Conservation (phyloP, 768 basidiomycete species). For the Russula lepida region DNA sequence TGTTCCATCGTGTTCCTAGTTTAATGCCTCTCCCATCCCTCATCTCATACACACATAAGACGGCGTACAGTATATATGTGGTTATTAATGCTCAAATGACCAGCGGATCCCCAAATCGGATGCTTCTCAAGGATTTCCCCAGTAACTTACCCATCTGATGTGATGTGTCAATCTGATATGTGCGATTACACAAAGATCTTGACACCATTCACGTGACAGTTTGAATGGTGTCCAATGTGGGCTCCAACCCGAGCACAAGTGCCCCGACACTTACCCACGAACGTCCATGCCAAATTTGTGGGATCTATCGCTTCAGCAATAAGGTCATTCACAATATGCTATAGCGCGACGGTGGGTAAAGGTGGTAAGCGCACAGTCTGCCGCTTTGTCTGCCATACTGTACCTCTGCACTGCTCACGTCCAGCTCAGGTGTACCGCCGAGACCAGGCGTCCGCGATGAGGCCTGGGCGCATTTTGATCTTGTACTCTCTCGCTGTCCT, state of each 20-base stretch:
- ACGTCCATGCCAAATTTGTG: slow-evolving; percentile 70
- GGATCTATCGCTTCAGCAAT: slow-evolving; percentile 81
- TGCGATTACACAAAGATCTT: too few relatives aligned
- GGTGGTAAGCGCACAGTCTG: slow-evolving; percentile 85
- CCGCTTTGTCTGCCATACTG: slow-evolving; percentile 73
- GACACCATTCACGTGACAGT: too few relatives aligned
- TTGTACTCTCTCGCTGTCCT: slow-evolving; percentile 79
- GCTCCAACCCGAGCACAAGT: slow-evolving; percentile 37
- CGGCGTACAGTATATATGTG: too few relatives aligned
- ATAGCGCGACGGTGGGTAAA: slow-evolving; percentile 67
- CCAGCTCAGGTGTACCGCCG: slow-evolving; percentile 39
- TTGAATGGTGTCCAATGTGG: slow-evolving; percentile 25
- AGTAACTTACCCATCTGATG: too few relatives aligned
- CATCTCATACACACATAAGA: too few relatives aligned
- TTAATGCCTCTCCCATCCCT: too few relatives aligned
- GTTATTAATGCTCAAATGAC: too few relatives aligned
- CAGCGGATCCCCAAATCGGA: too few relatives aligned
- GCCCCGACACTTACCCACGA: slow-evolving; percentile 41
- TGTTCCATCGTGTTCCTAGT: too few relatives aligned
- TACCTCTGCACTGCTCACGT: slow-evolving; percentile 57
- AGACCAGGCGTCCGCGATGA: slow-evolving; percentile 28
- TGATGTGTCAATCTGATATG: too few relatives aligned
- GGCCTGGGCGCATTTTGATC: slow-evolving; percentile 53
- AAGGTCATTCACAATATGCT: slow-evolving; percentile 87
- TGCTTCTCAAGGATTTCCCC: too few relatives aligned